A percentile compares a stretch with the other conserved stretches of the same genome.
phyloP scores from a whole-genome alignment of 1,284 basidiomycete species.

The Pseudozyma flocculosa region DNA sequence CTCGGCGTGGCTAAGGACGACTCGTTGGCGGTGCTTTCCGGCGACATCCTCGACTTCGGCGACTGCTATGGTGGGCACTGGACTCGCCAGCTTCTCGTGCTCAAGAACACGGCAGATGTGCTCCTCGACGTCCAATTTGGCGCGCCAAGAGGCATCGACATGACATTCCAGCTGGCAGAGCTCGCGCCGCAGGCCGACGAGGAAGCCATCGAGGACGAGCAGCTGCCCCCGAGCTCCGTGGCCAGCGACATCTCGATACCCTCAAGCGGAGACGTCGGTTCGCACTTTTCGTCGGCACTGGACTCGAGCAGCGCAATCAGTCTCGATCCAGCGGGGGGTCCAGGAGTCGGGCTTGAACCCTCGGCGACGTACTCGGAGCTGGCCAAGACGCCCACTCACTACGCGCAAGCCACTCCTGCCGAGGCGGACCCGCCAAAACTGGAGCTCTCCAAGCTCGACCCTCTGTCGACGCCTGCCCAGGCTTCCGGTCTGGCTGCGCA shows the following conservation, averaged over 20 bases:
- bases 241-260: conserved; percentile 25
- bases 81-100: conserved; percentile 60
- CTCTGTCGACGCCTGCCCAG: conserved; percentile 6
- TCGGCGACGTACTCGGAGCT: conserved; percentile 27
- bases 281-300: conserved; percentile 14
- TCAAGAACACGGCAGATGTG: conserved; percentile 61
- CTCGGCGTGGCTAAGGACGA: conserved; percentile 57
- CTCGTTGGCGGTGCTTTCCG: conserved; percentile 60
- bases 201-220: conserved; percentile 23
- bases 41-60: conserved; percentile 61
- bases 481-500: no score
- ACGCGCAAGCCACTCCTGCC: conserved; percentile 30
- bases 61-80: conserved; percentile 61
- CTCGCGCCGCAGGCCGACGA: conserved; percentile 48
- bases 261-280: conserved; percentile 22
- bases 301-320: conserved; percentile 21
- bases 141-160: conserved; percentile 59
- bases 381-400: conserved; percentile 42
- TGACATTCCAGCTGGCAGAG: conserved; percentile 61
- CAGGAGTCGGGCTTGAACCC: conserved; percentile 12
- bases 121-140: conserved; percentile 61
- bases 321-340: conserved; percentile 4
- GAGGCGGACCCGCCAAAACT: conserved; percentile 34
- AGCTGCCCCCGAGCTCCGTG: conserved; percentile 23
- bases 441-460: conserved; percentile 24